A percentile compares a stretch with the other conserved stretches of the same genome.
Evolutionary conservation across 176 grass and related monocot species (phyloP).

Genomic region (Echinochloa phyllopogon): DNA sequence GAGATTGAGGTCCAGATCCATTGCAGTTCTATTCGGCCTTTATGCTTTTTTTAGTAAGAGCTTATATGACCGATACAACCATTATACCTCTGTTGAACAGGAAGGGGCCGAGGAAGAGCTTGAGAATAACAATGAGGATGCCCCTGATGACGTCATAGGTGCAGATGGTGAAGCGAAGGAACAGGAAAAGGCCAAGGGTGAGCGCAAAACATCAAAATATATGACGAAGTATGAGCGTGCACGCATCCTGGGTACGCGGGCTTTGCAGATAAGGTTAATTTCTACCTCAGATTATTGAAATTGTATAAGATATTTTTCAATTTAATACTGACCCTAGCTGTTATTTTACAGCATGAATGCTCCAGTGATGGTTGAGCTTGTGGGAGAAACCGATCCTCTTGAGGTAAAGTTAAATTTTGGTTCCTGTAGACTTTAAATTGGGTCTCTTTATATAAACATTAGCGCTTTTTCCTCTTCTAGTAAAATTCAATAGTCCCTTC

Average conservation of each 20-base stretch:
- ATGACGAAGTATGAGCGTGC: constrained; percentile 98
- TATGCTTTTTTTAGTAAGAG: constrained; percentile 1
- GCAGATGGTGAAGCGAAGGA: constrained; percentile 72
- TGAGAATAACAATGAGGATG: constrained; percentile 84
- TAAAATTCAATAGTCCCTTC: background rate
- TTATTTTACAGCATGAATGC: constrained; percentile 86
- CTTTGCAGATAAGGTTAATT: constrained; percentile 84
- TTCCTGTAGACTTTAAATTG: background rate
- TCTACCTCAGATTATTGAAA: background rate
- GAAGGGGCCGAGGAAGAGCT: constrained; percentile 75
- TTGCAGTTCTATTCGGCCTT: background rate
- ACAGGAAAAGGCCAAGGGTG: constrained; percentile 45
- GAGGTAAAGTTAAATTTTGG: constrained; percentile 59
- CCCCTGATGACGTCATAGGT: constrained; percentile 58
- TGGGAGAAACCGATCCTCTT: constrained; percentile 91
- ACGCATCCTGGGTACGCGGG: constrained; percentile 85
- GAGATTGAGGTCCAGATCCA: constrained; percentile 65
- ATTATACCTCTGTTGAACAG: constrained; percentile 43
- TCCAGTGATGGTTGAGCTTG: constrained; percentile 94
- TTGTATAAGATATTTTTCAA: background rate
- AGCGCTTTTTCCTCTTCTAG: background rate
- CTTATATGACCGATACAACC: background rate
- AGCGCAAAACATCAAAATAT: constrained; percentile 84
- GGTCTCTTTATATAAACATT: background rate
- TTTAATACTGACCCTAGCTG: background rate